Evolutionary conservation across 2,329 filamentous ascomycete species (phyloP).

Genomic region (Aspergillus sp.): DNA sequence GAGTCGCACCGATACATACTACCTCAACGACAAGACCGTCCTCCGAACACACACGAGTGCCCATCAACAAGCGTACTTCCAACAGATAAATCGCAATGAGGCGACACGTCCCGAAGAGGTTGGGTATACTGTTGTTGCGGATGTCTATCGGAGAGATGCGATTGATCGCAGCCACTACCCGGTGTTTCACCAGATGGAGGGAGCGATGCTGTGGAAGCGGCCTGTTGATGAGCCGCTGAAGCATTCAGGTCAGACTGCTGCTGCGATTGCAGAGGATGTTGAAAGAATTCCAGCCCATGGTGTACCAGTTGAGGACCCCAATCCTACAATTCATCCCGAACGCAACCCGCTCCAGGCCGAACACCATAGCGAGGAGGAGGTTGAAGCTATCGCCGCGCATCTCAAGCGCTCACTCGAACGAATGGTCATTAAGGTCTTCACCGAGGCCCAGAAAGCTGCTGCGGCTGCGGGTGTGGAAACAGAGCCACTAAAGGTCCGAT

Average conservation of each 20-base stretch:
- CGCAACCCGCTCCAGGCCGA: constrained; percentile 80
- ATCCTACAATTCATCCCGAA: constrained; percentile 74
- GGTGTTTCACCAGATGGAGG: constrained; percentile 98
- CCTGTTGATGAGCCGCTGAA: constrained; percentile 39
- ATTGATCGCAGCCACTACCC: constrained; percentile 96
- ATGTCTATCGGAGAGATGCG: constrained; percentile 94
- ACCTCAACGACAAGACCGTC: constrained; percentile 82
- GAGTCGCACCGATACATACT: constrained; percentile 90
- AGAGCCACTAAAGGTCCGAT: constrained; percentile 82
- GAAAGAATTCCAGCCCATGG: constrained; percentile 72
- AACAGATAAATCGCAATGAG: constrained; percentile 58
- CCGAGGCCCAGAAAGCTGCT: constrained; percentile 71
- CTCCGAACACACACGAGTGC: constrained; percentile 93
- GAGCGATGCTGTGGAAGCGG: constrained; percentile 85
- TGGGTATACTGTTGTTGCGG: constrained; percentile 89
- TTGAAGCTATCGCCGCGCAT: constrained; percentile 80
- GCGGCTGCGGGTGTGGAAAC: constrained; percentile 61
- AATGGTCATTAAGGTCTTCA: constrained; percentile 88
- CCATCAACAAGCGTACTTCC: constrained; percentile 85
- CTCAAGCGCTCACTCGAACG: constrained; percentile 87
- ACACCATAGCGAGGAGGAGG: constrained; percentile 75
- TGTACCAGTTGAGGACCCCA: constrained; percentile 80
- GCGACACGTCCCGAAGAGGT: constrained; percentile 47
- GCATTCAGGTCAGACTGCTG: constrained; percentile 52
- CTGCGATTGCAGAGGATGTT: constrained; percentile 71